Evolutionary conservation across 164 flowering plant species (phyloP).

Genomic region (Annona squamosa): DNA sequence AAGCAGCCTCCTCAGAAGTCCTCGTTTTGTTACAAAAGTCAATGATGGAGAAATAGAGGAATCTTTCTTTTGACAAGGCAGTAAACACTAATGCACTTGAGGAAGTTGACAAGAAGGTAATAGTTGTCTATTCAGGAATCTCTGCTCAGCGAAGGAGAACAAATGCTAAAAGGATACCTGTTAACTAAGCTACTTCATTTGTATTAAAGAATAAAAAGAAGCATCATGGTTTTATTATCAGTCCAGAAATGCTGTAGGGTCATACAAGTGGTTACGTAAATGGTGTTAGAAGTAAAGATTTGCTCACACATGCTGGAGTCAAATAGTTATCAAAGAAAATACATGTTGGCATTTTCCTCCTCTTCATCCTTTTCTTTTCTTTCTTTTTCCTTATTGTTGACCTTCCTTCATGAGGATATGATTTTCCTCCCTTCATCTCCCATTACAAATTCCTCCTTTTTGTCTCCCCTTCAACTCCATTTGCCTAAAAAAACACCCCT

Average conservation of each 20-base stretch:
- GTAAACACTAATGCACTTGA: slow-evolving; percentile 3
- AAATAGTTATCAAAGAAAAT: slow-evolving; percentile 66
- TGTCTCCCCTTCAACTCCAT: no score
- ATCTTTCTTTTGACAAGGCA: slow-evolving; percentile 48
- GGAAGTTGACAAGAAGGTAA: slow-evolving; percentile 20
- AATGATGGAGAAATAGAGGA: slow-evolving; percentile 90
- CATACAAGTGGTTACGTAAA: slow-evolving; percentile 62
- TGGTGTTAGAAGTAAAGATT: slow-evolving; percentile 53
- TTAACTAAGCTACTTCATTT: slow-evolving; percentile 13
- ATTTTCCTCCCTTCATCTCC: no score
- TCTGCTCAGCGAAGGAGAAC: slow-evolving; percentile 76
- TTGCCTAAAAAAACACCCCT: no score
- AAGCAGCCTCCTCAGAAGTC: slow-evolving; percentile 62
- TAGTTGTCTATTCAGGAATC: slow-evolving; percentile 62
- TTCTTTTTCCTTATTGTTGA: no score
- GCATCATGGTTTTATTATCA: slow-evolving; percentile 32
- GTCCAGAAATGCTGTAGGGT: slow-evolving; percentile 49
- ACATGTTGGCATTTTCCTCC: slow-evolving; percentile 51
- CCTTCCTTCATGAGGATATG: no score
- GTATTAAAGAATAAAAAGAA: slow-evolving; percentile 18
- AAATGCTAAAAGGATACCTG: slow-evolving; percentile 29
- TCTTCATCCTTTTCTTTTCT: no score
- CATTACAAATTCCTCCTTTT: no score
- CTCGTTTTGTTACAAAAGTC: slow-evolving; percentile 82
- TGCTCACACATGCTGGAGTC: slow-evolving; percentile 78